Evolutionary conservation across 768 basidiomycete genomes (phyloP).

Genomic region (Rhizopogon rudus): DNA sequence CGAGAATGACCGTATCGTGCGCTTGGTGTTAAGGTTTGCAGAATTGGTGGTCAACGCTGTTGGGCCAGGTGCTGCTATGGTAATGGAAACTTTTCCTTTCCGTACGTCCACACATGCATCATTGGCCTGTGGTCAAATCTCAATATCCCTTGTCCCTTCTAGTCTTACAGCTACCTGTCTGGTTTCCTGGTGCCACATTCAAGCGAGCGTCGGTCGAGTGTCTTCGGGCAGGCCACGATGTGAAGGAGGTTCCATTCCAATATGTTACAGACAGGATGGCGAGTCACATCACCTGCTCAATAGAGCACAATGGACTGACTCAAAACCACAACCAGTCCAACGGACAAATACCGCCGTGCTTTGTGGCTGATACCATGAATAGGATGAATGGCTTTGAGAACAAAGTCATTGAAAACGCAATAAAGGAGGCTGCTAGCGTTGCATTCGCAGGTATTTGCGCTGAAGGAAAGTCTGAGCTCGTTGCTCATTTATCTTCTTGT

Average conservation of each 20-base stretch:
- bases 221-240: conserved; percentile 12
- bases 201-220: conserved; percentile 20
- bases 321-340: no score
- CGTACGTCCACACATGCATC: no score
- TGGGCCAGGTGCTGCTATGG: no score
- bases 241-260: conserved; percentile 26
- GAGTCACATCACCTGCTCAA: not conserved
- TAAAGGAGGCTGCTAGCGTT: conserved; percentile 9
- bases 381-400: no score
- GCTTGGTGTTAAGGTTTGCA: not conserved
- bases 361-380: no score
- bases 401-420: no score
- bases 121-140: no score
- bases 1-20: not conserved
- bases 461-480: not conserved
- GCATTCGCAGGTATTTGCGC: conserved; percentile 13
- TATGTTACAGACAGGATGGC: conserved; percentile 23
- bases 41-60: no score
- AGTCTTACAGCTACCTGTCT: conserved; percentile 14
- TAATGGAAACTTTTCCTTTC: no score
- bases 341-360: no score
- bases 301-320: no score
- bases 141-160: not conserved
- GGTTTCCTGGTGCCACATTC: conserved; percentile 34
- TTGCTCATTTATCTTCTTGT: not conserved